phyloP scores from a whole-genome alignment of 116 monocot genomes.

The Posidonia oceanica region DNA sequence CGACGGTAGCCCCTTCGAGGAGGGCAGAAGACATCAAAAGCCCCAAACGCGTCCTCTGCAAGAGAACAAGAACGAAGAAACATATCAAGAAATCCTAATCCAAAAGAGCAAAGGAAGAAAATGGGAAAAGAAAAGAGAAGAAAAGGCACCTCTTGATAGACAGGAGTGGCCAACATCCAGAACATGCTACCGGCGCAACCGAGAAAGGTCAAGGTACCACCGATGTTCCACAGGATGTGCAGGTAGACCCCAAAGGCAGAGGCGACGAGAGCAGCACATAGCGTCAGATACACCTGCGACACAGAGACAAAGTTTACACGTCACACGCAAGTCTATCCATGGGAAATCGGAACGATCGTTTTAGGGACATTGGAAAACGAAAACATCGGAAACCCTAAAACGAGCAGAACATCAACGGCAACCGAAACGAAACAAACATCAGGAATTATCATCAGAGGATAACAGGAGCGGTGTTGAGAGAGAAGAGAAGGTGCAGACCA shows the following conservation, averaged over 20 bases:
- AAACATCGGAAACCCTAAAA: background rate
- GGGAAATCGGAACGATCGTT: background rate
- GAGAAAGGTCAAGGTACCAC: slow-evolving; percentile 52
- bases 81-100: background rate
- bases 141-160: slow-evolving; percentile 37
- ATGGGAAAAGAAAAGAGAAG: background rate
- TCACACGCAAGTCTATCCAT: background rate
- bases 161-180: slow-evolving; percentile 35
- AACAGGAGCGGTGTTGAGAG: background rate
- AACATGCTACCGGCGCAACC: slow-evolving; percentile 27
- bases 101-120: slow-evolving; percentile 1
- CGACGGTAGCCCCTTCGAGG: slow-evolving; percentile 63
- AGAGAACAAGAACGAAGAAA: background rate
- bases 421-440: no score
- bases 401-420: background rate
- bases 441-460: background rate
- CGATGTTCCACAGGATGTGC: slow-evolving; percentile 74
- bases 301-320: background rate
- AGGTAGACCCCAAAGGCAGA: slow-evolving; percentile 71
- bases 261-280: slow-evolving; percentile 54
- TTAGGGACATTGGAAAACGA: background rate
- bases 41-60: slow-evolving; percentile 61
- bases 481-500: slow-evolving; percentile 15
- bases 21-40: slow-evolving; percentile 50
- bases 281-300: slow-evolving; percentile 73